A percentile compares a stretch with the other conserved stretches of the same genome.
Evolutionary conservation across 2,329 filamentous ascomycete species (phyloP).

Genomic region (Fusarium sp.): DNA sequence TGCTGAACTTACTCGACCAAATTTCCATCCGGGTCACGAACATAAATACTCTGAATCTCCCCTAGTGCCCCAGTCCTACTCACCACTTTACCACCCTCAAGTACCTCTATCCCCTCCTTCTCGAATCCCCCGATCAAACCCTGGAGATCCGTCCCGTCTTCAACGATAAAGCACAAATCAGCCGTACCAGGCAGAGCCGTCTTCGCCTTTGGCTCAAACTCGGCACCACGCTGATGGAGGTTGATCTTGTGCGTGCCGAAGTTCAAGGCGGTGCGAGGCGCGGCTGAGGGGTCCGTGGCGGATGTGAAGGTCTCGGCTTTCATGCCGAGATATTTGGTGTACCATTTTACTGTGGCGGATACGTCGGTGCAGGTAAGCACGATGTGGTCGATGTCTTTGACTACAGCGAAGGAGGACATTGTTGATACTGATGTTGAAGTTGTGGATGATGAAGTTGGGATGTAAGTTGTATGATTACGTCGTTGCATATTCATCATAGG

Average conservation of each 20-base stretch:
- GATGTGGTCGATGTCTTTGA: constrained; percentile 68
- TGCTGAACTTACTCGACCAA: constrained; percentile 66
- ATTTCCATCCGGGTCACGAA: constrained; percentile 72
- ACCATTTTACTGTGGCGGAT: constrained; percentile 64
- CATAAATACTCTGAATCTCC: constrained; percentile 68
- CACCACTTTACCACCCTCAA: constrained; percentile 65
- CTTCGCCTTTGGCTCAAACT: constrained; percentile 71
- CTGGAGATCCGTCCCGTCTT: constrained; percentile 59
- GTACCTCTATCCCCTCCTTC: constrained; percentile 60
- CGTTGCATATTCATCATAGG: not conserved
- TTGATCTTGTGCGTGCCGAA: constrained; percentile 73
- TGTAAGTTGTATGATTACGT: not conserved
- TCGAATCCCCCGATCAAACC: constrained; percentile 58
- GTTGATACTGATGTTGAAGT: not conserved
- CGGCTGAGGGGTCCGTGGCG: constrained; percentile 49
- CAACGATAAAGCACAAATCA: constrained; percentile 70
- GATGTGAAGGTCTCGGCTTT: constrained; percentile 64
- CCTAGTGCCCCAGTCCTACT: constrained; percentile 68
- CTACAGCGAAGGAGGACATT: constrained; percentile 44
- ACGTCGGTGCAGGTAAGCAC: constrained; percentile 69
- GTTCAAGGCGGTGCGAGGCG: constrained; percentile 62
- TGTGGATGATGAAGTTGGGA: not conserved
- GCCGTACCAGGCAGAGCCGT: constrained; percentile 67
- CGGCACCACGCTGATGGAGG: constrained; percentile 67
- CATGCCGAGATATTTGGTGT: constrained; percentile 69